These are phyloP conservation scores for Aquilaria agallochum DNA, from an alignment of 441 rosid genomes.

Conservation along the genomic window DNA sequence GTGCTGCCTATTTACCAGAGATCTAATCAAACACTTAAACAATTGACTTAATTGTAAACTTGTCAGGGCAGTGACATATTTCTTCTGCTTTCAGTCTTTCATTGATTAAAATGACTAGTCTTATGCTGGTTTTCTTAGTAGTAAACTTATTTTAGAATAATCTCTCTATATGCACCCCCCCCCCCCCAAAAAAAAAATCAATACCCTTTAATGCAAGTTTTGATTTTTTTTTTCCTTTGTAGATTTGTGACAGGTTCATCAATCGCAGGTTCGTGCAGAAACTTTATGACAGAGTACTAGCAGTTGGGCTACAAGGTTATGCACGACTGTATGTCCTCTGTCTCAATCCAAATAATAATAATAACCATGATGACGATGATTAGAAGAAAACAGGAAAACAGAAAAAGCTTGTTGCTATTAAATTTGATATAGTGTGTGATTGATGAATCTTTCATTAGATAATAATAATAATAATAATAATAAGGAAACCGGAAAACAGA, in stretches of 20 bases:
- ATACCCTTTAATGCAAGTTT: constrained; percentile 1
- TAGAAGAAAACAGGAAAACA: no score
- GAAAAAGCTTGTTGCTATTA: neutral
- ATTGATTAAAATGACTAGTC: no score
- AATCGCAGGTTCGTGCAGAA: constrained; percentile 62
- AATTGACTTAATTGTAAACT: no score
- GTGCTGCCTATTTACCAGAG: no score
- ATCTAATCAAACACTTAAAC: no score
- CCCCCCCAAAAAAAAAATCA: neutral
- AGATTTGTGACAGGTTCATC: constrained; percentile 91
- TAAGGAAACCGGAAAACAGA: no score
- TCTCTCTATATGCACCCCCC: neutral
- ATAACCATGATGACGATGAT: neutral
- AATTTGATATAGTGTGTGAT: neutral
- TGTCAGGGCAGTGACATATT: no score
- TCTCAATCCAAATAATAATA: constrained; percentile 1
- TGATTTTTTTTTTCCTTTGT: constrained; percentile 19
- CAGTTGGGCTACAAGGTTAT: constrained; percentile 88
- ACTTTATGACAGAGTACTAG: constrained; percentile 63
- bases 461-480: no score
- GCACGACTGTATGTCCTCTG: constrained; percentile 72
- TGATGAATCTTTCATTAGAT: no score
- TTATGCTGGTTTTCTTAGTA: no score
- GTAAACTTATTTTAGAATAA: no score
- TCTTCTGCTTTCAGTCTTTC: no score